These are phyloP conservation scores for Cyamopsis tetragonoloba DNA, from an alignment of 306 rosid genomes.

Conservation along the genomic window DNA sequence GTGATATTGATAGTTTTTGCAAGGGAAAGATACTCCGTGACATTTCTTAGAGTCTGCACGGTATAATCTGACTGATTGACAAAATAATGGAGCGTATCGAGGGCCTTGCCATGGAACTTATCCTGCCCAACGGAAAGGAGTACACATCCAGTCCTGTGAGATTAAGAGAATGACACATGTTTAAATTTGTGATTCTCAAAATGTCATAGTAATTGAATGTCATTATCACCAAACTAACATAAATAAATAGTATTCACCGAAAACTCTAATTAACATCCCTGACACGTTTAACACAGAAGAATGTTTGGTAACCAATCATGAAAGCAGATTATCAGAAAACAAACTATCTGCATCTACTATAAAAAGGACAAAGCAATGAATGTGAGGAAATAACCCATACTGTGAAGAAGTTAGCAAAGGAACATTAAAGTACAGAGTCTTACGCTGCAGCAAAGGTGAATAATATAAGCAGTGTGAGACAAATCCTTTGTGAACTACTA, in stretches of 20 bases:
- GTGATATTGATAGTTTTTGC: slow-evolving; percentile 85
- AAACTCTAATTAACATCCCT: not conserved
- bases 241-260: not conserved
- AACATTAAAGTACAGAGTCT: slow-evolving; percentile 23
- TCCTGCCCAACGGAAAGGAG: slow-evolving; percentile 83
- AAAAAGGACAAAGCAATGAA: not conserved
- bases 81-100: slow-evolving; percentile 70
- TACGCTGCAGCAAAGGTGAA: slow-evolving; percentile 88
- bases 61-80: slow-evolving; percentile 95
- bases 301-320: not conserved
- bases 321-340: not conserved
- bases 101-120: slow-evolving; percentile 70
- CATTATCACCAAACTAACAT: not conserved
- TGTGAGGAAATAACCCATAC: not conserved
- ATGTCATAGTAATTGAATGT: not conserved
- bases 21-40: slow-evolving; percentile 84
- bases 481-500: slow-evolving; percentile 57
- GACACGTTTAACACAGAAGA: not conserved
- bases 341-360: not conserved
- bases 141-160: slow-evolving; percentile 83
- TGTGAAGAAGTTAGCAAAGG: not conserved
- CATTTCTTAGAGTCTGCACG: slow-evolving; percentile 75
- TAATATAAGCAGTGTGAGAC: slow-evolving; percentile 61
- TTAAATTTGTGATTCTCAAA: not conserved
- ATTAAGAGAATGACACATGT: slow-evolving; percentile 23